Evolutionary conservation across 2,329 filamentous ascomycete species (phyloP).

Genomic region (Calonectria pseudoturangicola): DNA sequence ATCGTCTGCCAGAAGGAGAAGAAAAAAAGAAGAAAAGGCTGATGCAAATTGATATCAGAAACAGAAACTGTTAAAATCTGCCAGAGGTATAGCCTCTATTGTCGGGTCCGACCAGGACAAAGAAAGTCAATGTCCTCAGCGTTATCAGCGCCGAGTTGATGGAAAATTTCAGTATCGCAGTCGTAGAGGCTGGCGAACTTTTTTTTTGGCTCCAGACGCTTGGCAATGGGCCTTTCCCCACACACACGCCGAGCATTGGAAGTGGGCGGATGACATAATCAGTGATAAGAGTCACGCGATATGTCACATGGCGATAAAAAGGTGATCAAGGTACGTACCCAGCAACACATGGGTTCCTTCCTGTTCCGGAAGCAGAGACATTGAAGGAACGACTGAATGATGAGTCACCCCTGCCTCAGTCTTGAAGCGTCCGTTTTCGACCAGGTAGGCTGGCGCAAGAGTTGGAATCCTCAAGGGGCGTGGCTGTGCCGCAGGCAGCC

Average conservation of each 20-base stretch:
- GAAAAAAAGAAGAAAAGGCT: not conserved
- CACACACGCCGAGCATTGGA: conserved; percentile 29
- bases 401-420: conserved; percentile 41
- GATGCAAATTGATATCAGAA: conserved; percentile 3
- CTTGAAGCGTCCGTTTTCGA: conserved; percentile 24
- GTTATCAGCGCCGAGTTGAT: conserved; percentile 51
- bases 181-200: conserved; percentile 56
- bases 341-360: not conserved
- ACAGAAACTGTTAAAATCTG: not conserved
- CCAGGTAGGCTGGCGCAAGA: conserved; percentile 29
- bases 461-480: conserved; percentile 30
- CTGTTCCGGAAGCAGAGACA: conserved; percentile 24
- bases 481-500: conserved; percentile 29
- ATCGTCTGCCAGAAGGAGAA: conserved; percentile 15
- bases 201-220: conserved; percentile 56
- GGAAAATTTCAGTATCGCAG: conserved; percentile 60
- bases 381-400: conserved; percentile 1
- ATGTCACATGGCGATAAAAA: conserved; percentile 48
- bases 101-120: not conserved
- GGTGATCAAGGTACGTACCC: not conserved
- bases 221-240: conserved; percentile 45
- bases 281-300: conserved; percentile 42
- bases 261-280: conserved; percentile 50
- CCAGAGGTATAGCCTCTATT: not conserved
- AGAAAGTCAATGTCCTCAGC: conserved; percentile 41